These are phyloP conservation scores for Sugiyamaella paludigena DNA, from an alignment of 1,139 yeast species.

Conservation along the genomic window DNA sequence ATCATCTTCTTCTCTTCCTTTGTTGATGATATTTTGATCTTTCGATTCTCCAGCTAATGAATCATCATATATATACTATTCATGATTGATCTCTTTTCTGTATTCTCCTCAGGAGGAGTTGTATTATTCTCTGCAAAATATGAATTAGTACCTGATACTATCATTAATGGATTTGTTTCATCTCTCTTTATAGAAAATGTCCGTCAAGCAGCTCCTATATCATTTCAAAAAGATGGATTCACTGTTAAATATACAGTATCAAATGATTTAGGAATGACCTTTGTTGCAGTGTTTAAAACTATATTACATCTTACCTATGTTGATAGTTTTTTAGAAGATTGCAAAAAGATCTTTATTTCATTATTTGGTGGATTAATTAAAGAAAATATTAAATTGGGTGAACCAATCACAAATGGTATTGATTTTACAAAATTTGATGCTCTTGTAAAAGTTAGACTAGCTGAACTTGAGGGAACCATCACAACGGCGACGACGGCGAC, in stretches of 20 bases:
- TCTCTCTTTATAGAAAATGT: constrained; percentile 47
- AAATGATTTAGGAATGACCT: constrained; percentile 37
- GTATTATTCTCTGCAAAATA: constrained; percentile 53
- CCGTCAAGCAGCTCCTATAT: constrained; percentile 17
- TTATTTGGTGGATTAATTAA: constrained; percentile 31
- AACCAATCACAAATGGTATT: constrained; percentile 16
- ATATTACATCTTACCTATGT: constrained; percentile 37
- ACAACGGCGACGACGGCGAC: neutral
- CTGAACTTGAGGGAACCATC: constrained; percentile 10
- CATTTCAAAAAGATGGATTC: constrained; percentile 31
- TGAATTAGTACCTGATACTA: constrained; percentile 43
- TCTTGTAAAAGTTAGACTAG: constrained; percentile 36
- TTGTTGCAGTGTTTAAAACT: constrained; percentile 39
- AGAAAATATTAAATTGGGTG: constrained; percentile 17
- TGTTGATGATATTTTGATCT: too few species aligned
- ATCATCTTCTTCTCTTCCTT: too few species aligned
- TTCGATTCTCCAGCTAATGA: too few species aligned
- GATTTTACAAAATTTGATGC: constrained; percentile 34
- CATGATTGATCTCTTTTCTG: constrained; percentile 56
- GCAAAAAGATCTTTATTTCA: constrained; percentile 37
- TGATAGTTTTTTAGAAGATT: constrained; percentile 37
- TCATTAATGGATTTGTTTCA: constrained; percentile 51
- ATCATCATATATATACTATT: neutral
- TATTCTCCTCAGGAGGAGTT: constrained; percentile 57
- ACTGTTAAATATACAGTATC: constrained; percentile 40